Evolutionary conservation across 2,329 filamentous ascomycete genomes (phyloP), one percentile per base, ranked within the genome.

Genomic region (Fusarium mangiferae): DNA sequence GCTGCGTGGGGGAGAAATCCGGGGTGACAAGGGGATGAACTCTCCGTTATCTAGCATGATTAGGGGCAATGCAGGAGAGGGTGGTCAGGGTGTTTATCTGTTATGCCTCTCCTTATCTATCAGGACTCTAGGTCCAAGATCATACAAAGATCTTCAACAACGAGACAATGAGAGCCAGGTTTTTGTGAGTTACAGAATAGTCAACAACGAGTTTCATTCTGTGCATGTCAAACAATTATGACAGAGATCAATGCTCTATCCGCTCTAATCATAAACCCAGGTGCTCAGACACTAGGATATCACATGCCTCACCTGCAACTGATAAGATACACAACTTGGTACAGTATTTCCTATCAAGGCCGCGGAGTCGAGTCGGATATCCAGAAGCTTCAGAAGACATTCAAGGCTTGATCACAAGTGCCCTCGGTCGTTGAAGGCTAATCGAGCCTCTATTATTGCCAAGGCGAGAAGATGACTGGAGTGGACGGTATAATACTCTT

Each of bases 21-120:
- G 63, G 70, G 70, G 66, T 54, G 70, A 71, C 57, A 70, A 73
- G 56, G 68, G 46, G 28, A 58, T 42, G 44, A 57, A 46, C 49
- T 57, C 33, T 67, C 51, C 56, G 56, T 73, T 73, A 73, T 73
- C 70, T 71, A 45, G 66, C n/a, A 44, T 55, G 45, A 58, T 54
- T 66, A 51, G 46, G 38, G 52, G 59, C 38, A 33, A 38, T 59
- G 41, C 41, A 38, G 39, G 41, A 51, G 52, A 62, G 38, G 60
- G 56, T 55, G 57, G 66, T 62, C 61, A 59, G 70, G 59, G 55
- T 55, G 48, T 68, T 74, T 73, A 73, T 73, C 70, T 74, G 46
- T 62, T 54, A 66, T 66, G 57, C 44, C 33, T 52, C 70, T 36
- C 55, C 64, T 66, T 62, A 73, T 54, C 70, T 73, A 51, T 42